Percentiles rank a stretch among this genome's conserved stretches.
These are phyloP conservation scores for Paracorniculantispora psalliotae DNA, from an alignment of 2,329 filamentous ascomycete genomes.

Conservation along the genomic window DNA sequence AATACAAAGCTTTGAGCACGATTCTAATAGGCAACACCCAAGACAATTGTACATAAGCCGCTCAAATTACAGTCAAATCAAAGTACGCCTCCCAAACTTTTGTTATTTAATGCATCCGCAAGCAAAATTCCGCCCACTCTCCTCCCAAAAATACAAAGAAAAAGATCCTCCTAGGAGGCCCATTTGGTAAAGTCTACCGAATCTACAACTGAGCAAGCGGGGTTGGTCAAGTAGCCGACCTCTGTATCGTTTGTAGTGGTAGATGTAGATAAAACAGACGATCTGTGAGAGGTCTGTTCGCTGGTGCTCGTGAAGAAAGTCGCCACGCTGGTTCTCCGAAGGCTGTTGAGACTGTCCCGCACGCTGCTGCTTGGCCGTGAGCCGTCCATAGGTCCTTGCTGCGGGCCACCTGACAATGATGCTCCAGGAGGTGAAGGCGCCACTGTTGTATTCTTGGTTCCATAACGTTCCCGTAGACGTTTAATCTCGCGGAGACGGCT, in stretches of 20 bases:
- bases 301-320: slow-evolving; percentile 58
- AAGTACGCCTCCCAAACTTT: slow-evolving; percentile 11
- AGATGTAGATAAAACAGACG: slow-evolving; percentile 50
- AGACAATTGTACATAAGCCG: slow-evolving; percentile 7
- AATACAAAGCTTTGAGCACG: slow-evolving; percentile 9
- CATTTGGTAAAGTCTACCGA: slow-evolving; percentile 48
- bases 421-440: slow-evolving; percentile 26
- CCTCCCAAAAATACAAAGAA: slow-evolving; percentile 3
- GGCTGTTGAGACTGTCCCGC: slow-evolving; percentile 56
- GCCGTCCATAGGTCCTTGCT: slow-evolving; percentile 21
- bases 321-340: slow-evolving; percentile 59
- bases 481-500: slow-evolving; percentile 81
- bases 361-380: slow-evolving; percentile 45
- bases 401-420: slow-evolving; percentile 16
- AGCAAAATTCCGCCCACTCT: not conserved
- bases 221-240: slow-evolving; percentile 23
- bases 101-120: not conserved
- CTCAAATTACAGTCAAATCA: slow-evolving; percentile 7
- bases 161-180: slow-evolving; percentile 28
- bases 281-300: slow-evolving; percentile 53
- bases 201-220: slow-evolving; percentile 36
- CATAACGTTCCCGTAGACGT: slow-evolving; percentile 67
- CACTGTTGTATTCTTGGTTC: slow-evolving; percentile 31
- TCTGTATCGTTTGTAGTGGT: slow-evolving; percentile 53
- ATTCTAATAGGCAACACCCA: slow-evolving; percentile 3